A percentile compares a stretch with the other conserved stretches of the same genome.
phyloP scores from a whole-genome alignment of 441 rosid genomes.

The Populus trichocarpa region DNA sequence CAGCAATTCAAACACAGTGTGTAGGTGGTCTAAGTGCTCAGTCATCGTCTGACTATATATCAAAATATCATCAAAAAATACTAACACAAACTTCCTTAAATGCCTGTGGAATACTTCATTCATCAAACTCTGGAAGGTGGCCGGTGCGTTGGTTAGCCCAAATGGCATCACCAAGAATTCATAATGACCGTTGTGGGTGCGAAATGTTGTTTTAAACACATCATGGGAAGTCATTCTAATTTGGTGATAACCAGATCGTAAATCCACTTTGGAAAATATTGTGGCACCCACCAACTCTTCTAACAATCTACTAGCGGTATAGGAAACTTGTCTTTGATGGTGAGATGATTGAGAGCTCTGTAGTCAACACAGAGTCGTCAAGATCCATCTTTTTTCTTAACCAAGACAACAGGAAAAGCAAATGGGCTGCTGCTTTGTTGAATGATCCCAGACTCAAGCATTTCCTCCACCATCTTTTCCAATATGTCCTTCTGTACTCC shows the following conservation, averaged over 20 bases:
- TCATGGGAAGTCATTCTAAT: neutral
- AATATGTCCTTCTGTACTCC: neutral
- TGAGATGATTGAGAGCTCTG: neutral
- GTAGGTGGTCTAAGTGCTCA: neutral
- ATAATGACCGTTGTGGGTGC: rapidly evolving
- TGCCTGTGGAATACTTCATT: neutral
- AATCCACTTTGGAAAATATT: neutral
- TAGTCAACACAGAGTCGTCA: no score
- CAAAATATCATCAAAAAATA: neutral
- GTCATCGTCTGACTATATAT: neutral
- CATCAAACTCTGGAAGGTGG: neutral
- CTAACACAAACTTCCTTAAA: neutral
- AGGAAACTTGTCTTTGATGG: neutral
- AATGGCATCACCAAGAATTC: no score
- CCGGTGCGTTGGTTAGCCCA: neutral
- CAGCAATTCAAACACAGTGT: neutral
- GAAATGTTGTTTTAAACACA: no score
- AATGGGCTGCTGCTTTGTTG: neutral
- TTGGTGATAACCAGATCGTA: neutral
- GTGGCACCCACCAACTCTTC: neutral
- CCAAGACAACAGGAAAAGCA: no score
- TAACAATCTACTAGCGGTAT: neutral
- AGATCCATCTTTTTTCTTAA: no score
- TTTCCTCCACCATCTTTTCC: neutral
- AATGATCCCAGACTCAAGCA: neutral